Base-by-base conservation (phyloP, 768 basidiomycete genomes). In the Grammothele lineata region DNA sequence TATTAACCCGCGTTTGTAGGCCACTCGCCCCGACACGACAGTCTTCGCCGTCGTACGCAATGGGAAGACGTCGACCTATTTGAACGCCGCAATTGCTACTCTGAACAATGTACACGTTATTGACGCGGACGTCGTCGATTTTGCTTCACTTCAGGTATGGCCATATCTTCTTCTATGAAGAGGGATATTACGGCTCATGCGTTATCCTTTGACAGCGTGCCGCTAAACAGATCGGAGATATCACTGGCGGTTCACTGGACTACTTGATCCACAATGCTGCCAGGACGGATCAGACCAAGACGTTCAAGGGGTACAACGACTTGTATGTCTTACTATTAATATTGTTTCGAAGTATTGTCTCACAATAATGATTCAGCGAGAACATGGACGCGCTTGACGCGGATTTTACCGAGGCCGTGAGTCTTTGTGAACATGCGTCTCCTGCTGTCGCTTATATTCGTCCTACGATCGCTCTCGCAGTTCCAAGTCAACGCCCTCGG, bases 401-500 rank as follows among this genome's bases (percentile, higher is more conserved):
- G 10, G 44, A 51, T 19, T 42, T 51, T 21, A 41, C 33, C 23
- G 50, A 51, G 4, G 32, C 50, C 9, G 44, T 51, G 36, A 30
- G 27, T 14, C 14, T 14, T 30, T 30, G 8, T 30, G n/a, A n/a
- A n/a, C n/a, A n/a, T n/a, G n/a, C 38, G 49, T 40, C 17, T 26
- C 53, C 21, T 19, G 19, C 43, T 11, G 3, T n/a, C n/a, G 1
- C 4, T 1, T 3, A 25, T 14, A 8, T 5, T 26, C 11, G 15
- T 7, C 7, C 9, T 23, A 30, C 27, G 2, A n/a, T 40, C 40
- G 11, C 24, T 17, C 35, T n/a, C 27, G 4, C 43, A 66, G 62
- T 64, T 62, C 50, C 54, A 61, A 15, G 55, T 62, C 23, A 73
- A 74, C 55, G 62, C 66, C 19, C 40, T 68, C 36, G 69, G 68